These are phyloP conservation scores for Globisporangium paddicum DNA, from an alignment of 352 stramenopile genomes.

Conservation along the genomic window DNA sequence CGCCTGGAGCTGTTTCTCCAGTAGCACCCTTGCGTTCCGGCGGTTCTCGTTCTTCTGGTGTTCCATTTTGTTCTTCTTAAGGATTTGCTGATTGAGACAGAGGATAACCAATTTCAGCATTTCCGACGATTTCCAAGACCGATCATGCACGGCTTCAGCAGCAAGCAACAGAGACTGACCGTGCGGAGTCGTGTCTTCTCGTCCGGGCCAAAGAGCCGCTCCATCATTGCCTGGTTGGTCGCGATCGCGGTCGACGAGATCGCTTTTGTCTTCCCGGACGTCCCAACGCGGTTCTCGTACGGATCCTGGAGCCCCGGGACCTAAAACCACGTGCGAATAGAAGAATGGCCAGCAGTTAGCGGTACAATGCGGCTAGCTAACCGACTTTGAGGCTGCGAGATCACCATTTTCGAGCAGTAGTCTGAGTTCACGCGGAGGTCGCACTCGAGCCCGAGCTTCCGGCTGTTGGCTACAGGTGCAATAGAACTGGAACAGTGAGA, in stretches of 20 bases:
- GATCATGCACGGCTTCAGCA: not conserved
- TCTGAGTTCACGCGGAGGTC: slow-evolving; percentile 67
- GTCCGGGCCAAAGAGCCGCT: slow-evolving; percentile 68
- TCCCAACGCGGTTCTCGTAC: slow-evolving; percentile 46
- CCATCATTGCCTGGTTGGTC: slow-evolving; percentile 72
- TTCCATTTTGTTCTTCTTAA: slow-evolving; percentile 82
- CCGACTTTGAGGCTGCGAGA: slow-evolving; percentile 1
- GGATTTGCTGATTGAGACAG: slow-evolving; percentile 40
- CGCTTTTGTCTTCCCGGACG: slow-evolving; percentile 30
- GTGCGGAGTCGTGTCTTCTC: slow-evolving; percentile 55
- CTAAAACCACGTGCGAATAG: not conserved
- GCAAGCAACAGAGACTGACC: slow-evolving; percentile 14
- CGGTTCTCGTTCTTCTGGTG: slow-evolving; percentile 69
- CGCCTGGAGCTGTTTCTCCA: slow-evolving; percentile 85
- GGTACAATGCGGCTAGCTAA: no score
- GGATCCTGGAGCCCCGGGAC: slow-evolving; percentile 46
- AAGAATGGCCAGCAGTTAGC: not conserved
- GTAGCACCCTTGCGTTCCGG: slow-evolving; percentile 63
- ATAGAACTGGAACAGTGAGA: not conserved
- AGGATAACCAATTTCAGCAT: not conserved
- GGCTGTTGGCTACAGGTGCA: slow-evolving; percentile 48
- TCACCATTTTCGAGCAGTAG: slow-evolving; percentile 69
- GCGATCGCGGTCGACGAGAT: slow-evolving; percentile 38
- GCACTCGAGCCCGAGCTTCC: slow-evolving; percentile 68
- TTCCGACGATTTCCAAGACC: not conserved